Conservation (phyloP, 2,329 filamentous ascomycete species). For the Fusarium avenaceum region DNA sequence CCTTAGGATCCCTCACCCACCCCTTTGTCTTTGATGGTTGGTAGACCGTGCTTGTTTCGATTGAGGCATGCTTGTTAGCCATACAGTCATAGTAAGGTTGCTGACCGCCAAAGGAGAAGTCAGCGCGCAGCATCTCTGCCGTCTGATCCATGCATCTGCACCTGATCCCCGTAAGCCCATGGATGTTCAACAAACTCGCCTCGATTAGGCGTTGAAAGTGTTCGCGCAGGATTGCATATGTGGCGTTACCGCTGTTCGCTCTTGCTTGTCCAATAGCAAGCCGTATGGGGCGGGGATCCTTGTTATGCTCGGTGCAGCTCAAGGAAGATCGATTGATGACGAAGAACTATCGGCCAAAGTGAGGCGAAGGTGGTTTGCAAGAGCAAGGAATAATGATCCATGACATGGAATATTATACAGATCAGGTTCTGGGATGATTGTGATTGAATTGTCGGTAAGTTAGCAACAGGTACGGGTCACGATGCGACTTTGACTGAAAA, state of each 20-base stretch:
- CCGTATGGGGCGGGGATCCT: conserved; percentile 1
- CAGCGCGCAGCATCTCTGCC: conserved; percentile 6
- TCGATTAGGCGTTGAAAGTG: background rate
- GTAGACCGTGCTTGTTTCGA: conserved; percentile 8
- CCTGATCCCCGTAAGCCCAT: conserved; percentile 3
- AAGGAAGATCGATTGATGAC: background rate
- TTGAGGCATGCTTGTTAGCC: conserved; percentile 31
- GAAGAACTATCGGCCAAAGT: background rate
- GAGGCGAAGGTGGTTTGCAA: conserved; percentile 1
- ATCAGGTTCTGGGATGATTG: background rate
- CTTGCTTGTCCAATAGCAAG: background rate
- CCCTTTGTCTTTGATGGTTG: conserved; percentile 20
- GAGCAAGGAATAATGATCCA: conserved; percentile 4
- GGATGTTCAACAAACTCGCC: background rate
- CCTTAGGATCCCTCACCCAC: conserved; percentile 22
- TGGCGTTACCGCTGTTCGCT: background rate
- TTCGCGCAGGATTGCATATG: background rate
- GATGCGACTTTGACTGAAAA: background rate
- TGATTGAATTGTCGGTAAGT: conserved; percentile 26
- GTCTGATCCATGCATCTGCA: conserved; percentile 2
- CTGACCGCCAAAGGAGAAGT: conserved; percentile 33
- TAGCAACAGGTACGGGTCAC: conserved; percentile 1
- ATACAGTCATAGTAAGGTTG: conserved; percentile 29
- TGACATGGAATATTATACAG: background rate
- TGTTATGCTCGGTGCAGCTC: background rate